Conservation (phyloP, 345 rosid genomes). For the Eucalyptus curtisii region DNA sequence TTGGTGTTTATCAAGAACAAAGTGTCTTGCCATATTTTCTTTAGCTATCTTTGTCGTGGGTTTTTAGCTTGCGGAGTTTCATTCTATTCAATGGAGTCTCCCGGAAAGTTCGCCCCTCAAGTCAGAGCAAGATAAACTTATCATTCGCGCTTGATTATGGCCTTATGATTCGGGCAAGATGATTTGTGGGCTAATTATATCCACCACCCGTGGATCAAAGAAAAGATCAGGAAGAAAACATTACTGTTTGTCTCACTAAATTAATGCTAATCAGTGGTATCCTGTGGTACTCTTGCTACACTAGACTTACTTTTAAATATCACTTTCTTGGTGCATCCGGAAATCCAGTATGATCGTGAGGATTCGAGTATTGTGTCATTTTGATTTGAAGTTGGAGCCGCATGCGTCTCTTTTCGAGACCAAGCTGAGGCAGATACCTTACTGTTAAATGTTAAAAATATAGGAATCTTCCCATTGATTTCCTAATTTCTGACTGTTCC, state of each 20-base stretch:
- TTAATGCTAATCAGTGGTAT: not conserved
- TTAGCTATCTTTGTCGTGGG: not conserved
- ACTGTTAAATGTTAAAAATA: not conserved
- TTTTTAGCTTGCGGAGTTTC: not conserved
- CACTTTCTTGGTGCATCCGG: not conserved
- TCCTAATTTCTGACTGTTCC: not conserved
- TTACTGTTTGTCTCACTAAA: not conserved
- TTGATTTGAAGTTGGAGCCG: not conserved
- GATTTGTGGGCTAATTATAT: not conserved
- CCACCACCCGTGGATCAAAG: not conserved
- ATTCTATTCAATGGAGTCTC: not conserved
- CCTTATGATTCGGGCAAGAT: not conserved
- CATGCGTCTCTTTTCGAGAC: not conserved
- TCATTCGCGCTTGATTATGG: not conserved
- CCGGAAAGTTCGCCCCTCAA: not conserved
- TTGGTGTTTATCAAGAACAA: not conserved
- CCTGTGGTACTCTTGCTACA: not conserved
- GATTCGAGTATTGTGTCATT: not conserved
- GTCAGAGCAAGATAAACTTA: not conserved
- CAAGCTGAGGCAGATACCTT: not conserved
- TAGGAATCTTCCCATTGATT: not conserved
- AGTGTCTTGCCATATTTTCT: not conserved
- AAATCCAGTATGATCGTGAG: not conserved
- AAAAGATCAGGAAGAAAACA: not conserved
- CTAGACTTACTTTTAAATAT: not conserved